Conservation (phyloP, 1,284 basidiomycete genomes). For the Ganoderma boninense region DNA sequence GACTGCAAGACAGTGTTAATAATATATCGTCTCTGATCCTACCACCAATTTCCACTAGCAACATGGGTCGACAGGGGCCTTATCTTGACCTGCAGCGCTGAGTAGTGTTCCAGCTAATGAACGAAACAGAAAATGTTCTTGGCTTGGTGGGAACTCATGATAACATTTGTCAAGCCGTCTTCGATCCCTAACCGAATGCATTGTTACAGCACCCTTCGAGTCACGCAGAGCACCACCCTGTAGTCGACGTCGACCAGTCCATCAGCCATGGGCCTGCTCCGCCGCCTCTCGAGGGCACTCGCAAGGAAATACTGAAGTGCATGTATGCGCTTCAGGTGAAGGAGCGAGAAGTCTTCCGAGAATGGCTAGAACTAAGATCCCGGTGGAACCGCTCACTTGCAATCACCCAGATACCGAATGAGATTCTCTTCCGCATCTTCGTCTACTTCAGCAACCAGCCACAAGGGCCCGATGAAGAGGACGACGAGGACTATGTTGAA, state of each 20-base stretch:
- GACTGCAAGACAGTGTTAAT: too few relatives aligned
- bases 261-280: not conserved
- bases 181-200: not conserved
- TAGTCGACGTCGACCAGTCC: too few relatives aligned
- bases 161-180: too few relatives aligned
- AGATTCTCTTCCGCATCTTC: not conserved
- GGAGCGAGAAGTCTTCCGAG: not conserved
- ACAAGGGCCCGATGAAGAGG: too few relatives aligned
- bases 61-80: too few relatives aligned
- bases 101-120: too few relatives aligned
- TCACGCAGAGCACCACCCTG: too few relatives aligned
- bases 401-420: not conserved
- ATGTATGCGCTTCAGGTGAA: not conserved
- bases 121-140: too few relatives aligned
- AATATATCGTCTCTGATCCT: too few relatives aligned
- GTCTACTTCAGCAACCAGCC: not conserved
- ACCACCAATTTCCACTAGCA: too few relatives aligned
- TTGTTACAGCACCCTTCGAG: not conserved
- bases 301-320: not conserved
- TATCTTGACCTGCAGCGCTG: too few relatives aligned
- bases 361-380: not conserved
- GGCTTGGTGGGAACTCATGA: too few relatives aligned
- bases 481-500: not conserved
- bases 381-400: not conserved
- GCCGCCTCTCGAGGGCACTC: not conserved